Conservation (phyloP, 2,329 filamentous ascomycete genomes). For the Monilinia vaccinii-corymbosi region DNA sequence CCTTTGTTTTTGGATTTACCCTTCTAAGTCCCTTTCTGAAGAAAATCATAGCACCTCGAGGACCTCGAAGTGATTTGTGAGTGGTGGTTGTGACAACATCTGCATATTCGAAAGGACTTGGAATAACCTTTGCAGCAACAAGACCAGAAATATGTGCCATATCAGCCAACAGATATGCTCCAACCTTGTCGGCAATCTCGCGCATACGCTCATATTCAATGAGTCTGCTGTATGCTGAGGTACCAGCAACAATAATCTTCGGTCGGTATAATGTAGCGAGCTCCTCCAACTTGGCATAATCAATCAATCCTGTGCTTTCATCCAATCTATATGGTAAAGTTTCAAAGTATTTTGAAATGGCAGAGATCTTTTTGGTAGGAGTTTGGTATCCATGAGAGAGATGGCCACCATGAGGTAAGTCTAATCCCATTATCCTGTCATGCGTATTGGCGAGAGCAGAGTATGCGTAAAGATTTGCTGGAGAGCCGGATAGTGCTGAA, state of each 20-base stretch:
- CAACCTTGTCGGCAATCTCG: slow-evolving; percentile 80
- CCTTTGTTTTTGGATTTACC: slow-evolving; percentile 81
- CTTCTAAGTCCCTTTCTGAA: slow-evolving; percentile 95
- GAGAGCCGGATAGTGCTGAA: slow-evolving; percentile 41
- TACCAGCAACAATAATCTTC: slow-evolving; percentile 90
- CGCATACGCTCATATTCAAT: slow-evolving; percentile 94
- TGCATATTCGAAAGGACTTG: slow-evolving; percentile 81
- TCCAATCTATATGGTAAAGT: slow-evolving; percentile 91
- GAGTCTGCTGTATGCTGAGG: slow-evolving; percentile 89
- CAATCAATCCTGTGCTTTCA: slow-evolving; percentile 84
- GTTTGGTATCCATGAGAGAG: slow-evolving; percentile 97
- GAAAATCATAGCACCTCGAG: slow-evolving; percentile 99
- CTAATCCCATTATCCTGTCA: slow-evolving; percentile 92
- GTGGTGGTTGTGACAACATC: slow-evolving; percentile 98
- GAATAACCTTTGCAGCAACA: slow-evolving; percentile 83
- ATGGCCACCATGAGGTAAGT: slow-evolving; percentile 93
- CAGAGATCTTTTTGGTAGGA: slow-evolving; percentile 90
- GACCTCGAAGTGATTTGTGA: slow-evolving; percentile 96
- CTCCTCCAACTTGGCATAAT: slow-evolving; percentile 87
- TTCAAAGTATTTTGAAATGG: slow-evolving; percentile 98
- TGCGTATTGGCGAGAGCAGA: slow-evolving; percentile 87
- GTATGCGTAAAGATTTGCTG: slow-evolving; percentile 75
- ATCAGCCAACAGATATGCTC: slow-evolving; percentile 87
- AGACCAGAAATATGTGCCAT: slow-evolving; percentile 97
- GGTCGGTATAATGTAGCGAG: slow-evolving; percentile 83